These are phyloP conservation scores for Blastobotrys proliferans DNA, from an alignment of 1,139 yeast genomes.

Conservation along the genomic window DNA sequence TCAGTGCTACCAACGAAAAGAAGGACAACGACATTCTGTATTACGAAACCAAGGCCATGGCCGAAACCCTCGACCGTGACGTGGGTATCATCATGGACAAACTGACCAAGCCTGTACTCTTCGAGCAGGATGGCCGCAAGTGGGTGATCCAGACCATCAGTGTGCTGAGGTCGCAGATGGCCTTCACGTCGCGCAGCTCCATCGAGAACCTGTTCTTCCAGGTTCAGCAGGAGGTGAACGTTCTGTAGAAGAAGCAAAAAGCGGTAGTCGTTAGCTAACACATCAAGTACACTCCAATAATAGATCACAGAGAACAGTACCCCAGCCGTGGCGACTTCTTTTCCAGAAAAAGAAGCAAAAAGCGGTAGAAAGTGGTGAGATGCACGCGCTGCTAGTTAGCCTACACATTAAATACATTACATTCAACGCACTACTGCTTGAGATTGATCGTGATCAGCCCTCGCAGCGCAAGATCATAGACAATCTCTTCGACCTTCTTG, in stretches of 20 bases:
- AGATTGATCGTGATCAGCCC: slow-evolving; percentile 23
- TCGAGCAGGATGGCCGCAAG: slow-evolving; percentile 25
- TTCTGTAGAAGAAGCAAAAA: neutral
- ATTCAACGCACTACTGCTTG: no score
- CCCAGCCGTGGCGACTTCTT: no score
- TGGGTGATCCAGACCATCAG: slow-evolving; percentile 28
- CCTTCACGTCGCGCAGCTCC: slow-evolving; percentile 23
- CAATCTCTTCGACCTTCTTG: slow-evolving; percentile 35
- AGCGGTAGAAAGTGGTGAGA: no score
- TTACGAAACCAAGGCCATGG: slow-evolving; percentile 16
- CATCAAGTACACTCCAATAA: no score
- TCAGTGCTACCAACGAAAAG: slow-evolving; percentile 1
- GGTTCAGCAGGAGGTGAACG: slow-evolving; percentile 10
- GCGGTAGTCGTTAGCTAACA: no score
- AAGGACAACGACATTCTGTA: slow-evolving; percentile 16
- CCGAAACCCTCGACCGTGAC: slow-evolving; percentile 20
- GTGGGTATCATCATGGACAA: slow-evolving; percentile 17
- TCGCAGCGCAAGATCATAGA: slow-evolving; percentile 32
- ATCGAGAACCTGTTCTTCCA: slow-evolving; percentile 22
- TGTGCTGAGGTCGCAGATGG: slow-evolving; percentile 23
- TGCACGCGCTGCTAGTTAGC: no score
- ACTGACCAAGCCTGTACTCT: slow-evolving; percentile 18
- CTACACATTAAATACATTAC: no score
- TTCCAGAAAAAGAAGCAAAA: no score
- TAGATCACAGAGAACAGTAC: no score